Percentiles rank a stretch among this genome's conserved stretches.
These are phyloP conservation scores for Coccomyxa sp. DNA, from an alignment of 139 green algal species.

Conservation along the genomic window DNA sequence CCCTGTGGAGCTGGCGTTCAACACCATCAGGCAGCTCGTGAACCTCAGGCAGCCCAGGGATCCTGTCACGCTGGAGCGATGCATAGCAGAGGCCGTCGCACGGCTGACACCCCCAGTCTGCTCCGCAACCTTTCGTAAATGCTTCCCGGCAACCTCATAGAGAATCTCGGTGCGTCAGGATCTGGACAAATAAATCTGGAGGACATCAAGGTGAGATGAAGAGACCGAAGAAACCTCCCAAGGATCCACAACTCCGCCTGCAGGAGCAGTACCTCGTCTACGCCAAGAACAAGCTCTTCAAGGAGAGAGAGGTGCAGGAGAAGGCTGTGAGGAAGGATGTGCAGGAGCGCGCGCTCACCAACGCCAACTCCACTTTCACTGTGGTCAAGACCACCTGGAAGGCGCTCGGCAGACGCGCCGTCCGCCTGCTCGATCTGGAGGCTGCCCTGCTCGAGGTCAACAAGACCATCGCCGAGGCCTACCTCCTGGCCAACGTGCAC, in stretches of 20 bases:
- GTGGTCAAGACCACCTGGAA: background rate
- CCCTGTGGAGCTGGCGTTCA: background rate
- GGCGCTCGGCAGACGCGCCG: background rate
- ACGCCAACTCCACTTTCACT: too few relatives aligned
- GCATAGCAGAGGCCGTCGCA: background rate
- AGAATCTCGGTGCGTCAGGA: too few relatives aligned
- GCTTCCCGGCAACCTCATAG: too few relatives aligned
- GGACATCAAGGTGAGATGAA: background rate
- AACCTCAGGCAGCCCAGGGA: background rate
- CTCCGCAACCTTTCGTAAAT: too few relatives aligned
- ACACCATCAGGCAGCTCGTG: background rate
- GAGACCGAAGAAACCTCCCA: background rate
- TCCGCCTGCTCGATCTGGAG: background rate
- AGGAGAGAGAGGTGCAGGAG: too few relatives aligned
- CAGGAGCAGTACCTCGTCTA: background rate
- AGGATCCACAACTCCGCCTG: background rate
- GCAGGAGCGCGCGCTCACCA: background rate
- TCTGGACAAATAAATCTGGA: too few relatives aligned
- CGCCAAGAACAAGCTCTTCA: too few relatives aligned
- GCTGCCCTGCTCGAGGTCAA: background rate
- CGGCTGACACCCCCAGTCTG: too few relatives aligned
- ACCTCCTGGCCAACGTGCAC: background rate
- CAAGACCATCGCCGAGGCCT: background rate
- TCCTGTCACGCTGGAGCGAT: background rate
- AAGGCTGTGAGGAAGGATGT: background rate